Percentiles rank a stretch among this genome's conserved stretches.
phyloP scores from a whole-genome alignment of 768 basidiomycete species.

The Leccinum arenicola region DNA sequence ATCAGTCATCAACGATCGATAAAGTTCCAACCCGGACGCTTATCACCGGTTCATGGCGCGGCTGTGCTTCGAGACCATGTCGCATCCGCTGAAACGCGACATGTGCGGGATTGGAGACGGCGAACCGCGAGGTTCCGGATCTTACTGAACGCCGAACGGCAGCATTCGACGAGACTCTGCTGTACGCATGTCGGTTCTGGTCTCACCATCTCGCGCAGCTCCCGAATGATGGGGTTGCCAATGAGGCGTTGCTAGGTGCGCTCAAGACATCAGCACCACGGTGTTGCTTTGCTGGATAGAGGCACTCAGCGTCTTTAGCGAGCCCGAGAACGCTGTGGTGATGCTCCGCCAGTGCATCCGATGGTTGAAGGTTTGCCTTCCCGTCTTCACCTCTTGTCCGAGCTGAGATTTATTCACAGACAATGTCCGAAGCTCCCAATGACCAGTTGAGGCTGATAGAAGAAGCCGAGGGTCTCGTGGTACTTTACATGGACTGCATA shows the following conservation, averaged over 20 bases:
- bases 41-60: conserved; percentile 19
- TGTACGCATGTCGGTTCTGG: conserved; percentile 21
- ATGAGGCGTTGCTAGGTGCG: conserved; percentile 5
- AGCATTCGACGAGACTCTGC: conserved; percentile 10
- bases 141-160: conserved; percentile 5
- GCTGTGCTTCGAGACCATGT: conserved; percentile 17
- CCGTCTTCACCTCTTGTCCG: background rate
- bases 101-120: conserved; percentile 14
- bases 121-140: conserved; percentile 14
- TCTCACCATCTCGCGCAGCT: conserved; percentile 16
- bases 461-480: conserved; percentile 20
- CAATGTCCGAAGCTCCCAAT: conserved; percentile 5
- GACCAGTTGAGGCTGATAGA: conserved; percentile 9
- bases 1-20: conserved; percentile 12
- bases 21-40: conserved; percentile 4
- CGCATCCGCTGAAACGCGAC: conserved; percentile 10
- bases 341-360: conserved; percentile 10
- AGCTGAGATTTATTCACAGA: conserved; percentile 1
- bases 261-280: conserved; percentile 6
- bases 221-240: conserved; percentile 2
- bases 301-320: conserved; percentile 11
- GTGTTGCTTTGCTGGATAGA: conserved; percentile 17
- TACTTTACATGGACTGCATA: conserved; percentile 21
- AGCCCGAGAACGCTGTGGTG: conserved; percentile 13
- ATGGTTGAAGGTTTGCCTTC: conserved; percentile 13